These are phyloP conservation scores for Luffa aegyptiaca DNA, from an alignment of 306 rosid species.

Conservation along the genomic window DNA sequence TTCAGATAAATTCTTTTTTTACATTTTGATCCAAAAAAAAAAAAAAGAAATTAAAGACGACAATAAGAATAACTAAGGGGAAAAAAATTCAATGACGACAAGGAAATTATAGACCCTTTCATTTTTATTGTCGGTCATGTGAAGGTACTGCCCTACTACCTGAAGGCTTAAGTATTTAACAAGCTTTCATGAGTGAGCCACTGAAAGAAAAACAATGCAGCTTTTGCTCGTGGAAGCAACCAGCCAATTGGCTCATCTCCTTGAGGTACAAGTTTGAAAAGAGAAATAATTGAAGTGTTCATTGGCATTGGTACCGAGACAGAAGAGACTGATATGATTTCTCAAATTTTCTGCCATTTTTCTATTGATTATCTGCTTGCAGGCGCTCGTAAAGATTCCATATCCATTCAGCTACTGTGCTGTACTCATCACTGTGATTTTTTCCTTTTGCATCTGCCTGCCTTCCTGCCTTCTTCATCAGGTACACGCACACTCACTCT, in stretches of 20 bases:
- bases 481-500: not conserved
- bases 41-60: not conserved
- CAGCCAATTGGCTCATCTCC: not conserved
- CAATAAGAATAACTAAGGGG: not conserved
- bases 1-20: too few relatives aligned
- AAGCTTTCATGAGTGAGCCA: not conserved
- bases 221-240: not conserved
- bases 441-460: not conserved
- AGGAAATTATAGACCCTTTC: not conserved
- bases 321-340: constrained; percentile 1
- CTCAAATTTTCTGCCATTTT: not conserved
- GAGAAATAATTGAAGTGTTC: not conserved
- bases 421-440: not conserved
- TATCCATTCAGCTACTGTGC: not conserved
- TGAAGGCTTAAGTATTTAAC: not conserved
- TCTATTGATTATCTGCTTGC: not conserved
- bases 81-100: not conserved
- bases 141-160: not conserved
- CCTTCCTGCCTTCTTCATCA: not conserved
- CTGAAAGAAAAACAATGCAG: not conserved
- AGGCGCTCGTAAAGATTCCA: constrained; percentile 2
- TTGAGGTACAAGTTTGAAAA: not conserved
- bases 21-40: too few relatives aligned
- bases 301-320: not conserved
- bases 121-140: not conserved